Percentiles rank a stretch among this genome's conserved stretches.
phyloP scores from a whole-genome alignment of 2,329 filamentous ascomycete species.

The Cercospora sp. region DNA sequence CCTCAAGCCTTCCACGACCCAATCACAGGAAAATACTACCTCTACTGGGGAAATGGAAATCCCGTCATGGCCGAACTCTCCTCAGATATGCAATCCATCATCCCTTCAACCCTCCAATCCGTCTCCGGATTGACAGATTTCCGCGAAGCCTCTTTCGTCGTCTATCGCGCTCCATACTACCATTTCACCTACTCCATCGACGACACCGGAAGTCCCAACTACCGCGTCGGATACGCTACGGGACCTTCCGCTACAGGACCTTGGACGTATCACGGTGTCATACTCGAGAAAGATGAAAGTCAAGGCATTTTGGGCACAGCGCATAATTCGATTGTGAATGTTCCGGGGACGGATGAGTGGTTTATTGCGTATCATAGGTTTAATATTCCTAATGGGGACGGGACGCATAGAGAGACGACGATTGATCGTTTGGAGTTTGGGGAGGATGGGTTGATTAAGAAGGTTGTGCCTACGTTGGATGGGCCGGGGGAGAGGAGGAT shows the following conservation, averaged over 20 bases:
- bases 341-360: constrained; percentile 53
- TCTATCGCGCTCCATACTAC: constrained; percentile 50
- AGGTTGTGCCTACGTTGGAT: constrained; percentile 43
- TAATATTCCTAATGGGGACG: constrained; percentile 49
- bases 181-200: constrained; percentile 54
- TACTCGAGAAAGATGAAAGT: constrained; percentile 47
- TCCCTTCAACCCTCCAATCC: constrained; percentile 41
- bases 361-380: constrained; percentile 55
- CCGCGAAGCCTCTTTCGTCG: constrained; percentile 49
- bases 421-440: constrained; percentile 48
- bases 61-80: constrained; percentile 48
- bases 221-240: constrained; percentile 53
- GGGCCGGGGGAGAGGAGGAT: constrained; percentile 25
- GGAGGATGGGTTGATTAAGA: constrained; percentile 42
- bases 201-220: constrained; percentile 50
- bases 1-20: constrained; percentile 34
- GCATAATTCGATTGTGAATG: constrained; percentile 50
- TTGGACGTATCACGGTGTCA: constrained; percentile 49
- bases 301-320: constrained; percentile 51
- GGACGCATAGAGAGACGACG: constrained; percentile 48
- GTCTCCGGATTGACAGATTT: constrained; percentile 45
- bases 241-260: constrained; percentile 44
- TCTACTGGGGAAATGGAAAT: constrained; percentile 44
- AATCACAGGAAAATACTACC: constrained; percentile 31
- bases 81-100: constrained; percentile 52